Evolutionary conservation across 352 stramenopile genomes (phyloP), one percentile per base, ranked within the genome.

Genomic region (Phytophthora idaei): DNA sequence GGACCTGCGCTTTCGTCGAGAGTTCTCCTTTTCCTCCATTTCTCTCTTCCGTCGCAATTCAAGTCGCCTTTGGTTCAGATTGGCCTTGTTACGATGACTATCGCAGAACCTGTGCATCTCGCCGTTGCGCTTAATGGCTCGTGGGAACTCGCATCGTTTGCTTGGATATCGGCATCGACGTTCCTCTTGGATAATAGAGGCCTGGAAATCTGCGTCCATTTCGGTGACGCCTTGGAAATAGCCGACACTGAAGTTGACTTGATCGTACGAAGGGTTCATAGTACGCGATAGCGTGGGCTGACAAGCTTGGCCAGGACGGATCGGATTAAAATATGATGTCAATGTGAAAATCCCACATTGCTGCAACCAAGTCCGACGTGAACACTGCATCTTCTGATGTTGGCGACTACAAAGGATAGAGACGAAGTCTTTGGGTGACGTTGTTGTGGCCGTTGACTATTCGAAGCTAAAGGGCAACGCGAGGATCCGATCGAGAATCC

Each of bases 1-100:
- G 2, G 52, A 57, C 17, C 41, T 64, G 28, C 45, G 29, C 32
- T 64, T 57, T 36, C 52, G 31, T 12, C 29, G 7, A 5, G 44
- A 11, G 3, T 4, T 54, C 28, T 64, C 46, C 1, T 31, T 5
- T 25, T 56, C 52, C 42, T 64, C 45, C 28, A 60, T 54, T 7
- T 73, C 65, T 14, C 64, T 47, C 34, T 71, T 68, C 0, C 77
- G 73, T 44, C 78, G 62, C 11, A 71, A 59, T 61, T 88, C 71
- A 14, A 80, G 69, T 17, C 71, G 70, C 28, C 79, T 76, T 53
- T 90, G 82, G 63, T 89, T 87, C 10, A 71, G 36, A 53, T 89
- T 89, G 11, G 79, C 76, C 55, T 77, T 75, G 25, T 66, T 55
- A 5, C 80, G 76, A 54, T 89, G 80, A 41, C 62, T 50, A 17